These are phyloP conservation scores for Plasmodium billcollinsi DNA, from an alignment of 169 alveolate genomes.

Conservation along the genomic window DNA sequence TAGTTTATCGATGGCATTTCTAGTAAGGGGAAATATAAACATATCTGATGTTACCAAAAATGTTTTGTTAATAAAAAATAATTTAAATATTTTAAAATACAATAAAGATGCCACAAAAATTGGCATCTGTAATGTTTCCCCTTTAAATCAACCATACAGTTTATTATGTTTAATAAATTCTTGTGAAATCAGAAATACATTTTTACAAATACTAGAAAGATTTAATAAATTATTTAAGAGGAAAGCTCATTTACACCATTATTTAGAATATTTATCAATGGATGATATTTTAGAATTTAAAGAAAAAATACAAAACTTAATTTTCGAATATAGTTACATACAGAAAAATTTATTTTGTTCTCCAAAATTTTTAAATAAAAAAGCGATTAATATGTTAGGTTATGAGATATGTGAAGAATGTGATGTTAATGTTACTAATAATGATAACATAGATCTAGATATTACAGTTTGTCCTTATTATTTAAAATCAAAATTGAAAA, in stretches of 20 bases:
- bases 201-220: constrained; percentile 85
- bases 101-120: constrained; percentile 94
- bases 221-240: constrained; percentile 90
- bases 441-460: neutral
- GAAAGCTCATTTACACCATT: constrained; percentile 93
- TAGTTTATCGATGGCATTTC: constrained; percentile 93
- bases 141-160: constrained; percentile 90
- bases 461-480: constrained; percentile 38
- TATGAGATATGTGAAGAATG: constrained; percentile 58
- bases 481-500: constrained; percentile 29
- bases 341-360: constrained; percentile 72
- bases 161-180: constrained; percentile 91
- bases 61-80: constrained; percentile 88
- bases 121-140: constrained; percentile 92
- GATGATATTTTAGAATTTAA: constrained; percentile 73
- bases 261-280: constrained; percentile 84
- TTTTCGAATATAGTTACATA: constrained; percentile 69
- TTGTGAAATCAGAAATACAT: constrained; percentile 87
- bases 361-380: constrained; percentile 65
- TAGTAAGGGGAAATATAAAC: constrained; percentile 92
- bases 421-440: constrained; percentile 8
- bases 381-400: constrained; percentile 46
- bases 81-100: constrained; percentile 91
- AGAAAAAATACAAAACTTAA: constrained; percentile 87
- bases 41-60: constrained; percentile 92